Evolutionary conservation across 1,284 basidiomycete species (phyloP).

Genomic region (Tilletia setariae): DNA sequence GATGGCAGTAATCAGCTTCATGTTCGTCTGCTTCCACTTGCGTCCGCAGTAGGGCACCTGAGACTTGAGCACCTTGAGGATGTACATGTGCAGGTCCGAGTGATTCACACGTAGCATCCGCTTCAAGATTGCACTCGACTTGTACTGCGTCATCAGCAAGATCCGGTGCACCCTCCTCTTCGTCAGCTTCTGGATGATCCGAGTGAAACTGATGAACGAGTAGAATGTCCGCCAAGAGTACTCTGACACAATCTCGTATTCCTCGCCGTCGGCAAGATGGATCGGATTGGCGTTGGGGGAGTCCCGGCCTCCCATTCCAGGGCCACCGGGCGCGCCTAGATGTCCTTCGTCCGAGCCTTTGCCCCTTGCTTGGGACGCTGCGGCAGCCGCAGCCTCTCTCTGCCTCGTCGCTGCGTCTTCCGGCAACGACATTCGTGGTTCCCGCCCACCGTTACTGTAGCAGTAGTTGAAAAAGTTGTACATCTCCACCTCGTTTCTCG

Average conservation of each 20-base stretch:
- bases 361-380: conserved; percentile 54
- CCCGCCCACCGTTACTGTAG: conserved; percentile 62
- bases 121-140: conserved; percentile 83
- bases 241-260: conserved; percentile 78
- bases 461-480: conserved; percentile 92
- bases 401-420: conserved; percentile 49
- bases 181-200: conserved; percentile 95
- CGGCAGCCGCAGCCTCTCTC: conserved; percentile 15
- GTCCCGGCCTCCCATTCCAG: not conserved
- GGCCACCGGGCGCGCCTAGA: not conserved
- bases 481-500: conserved; percentile 79
- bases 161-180: conserved; percentile 92
- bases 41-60: conserved; percentile 97
- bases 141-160: conserved; percentile 94
- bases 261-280: conserved; percentile 29
- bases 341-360: conserved; percentile 60
- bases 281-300: conserved; percentile 17
- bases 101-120: conserved; percentile 89
- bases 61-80: conserved; percentile 97
- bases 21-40: conserved; percentile 99
- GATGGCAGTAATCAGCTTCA: conserved; percentile 99
- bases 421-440: conserved; percentile 42
- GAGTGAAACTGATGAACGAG: conserved; percentile 94
- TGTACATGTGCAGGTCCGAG: conserved; percentile 86
- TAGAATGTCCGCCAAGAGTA: conserved; percentile 99